A percentile compares a stretch with the other conserved stretches of the same genome.
Conservation (phyloP, 768 basidiomycete genomes). For the Roridomyces roridus region DNA sequence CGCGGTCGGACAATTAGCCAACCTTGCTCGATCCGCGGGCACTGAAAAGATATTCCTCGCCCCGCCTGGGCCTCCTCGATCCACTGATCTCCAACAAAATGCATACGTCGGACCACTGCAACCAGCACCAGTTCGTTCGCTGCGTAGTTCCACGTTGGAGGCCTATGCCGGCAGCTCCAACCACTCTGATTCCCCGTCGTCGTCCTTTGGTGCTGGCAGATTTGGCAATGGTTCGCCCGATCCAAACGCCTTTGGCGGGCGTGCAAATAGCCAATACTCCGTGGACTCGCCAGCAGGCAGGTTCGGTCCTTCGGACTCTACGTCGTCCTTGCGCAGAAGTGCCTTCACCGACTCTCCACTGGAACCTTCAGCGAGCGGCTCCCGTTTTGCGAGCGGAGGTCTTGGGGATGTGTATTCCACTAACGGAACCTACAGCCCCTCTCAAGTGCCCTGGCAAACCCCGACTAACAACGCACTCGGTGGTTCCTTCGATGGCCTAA, state of each 20-base stretch:
- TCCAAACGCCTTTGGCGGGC: constrained; percentile 59
- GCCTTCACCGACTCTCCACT: constrained; percentile 46
- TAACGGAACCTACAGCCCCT: constrained; percentile 39
- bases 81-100: constrained; percentile 53
- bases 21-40: constrained; percentile 46
- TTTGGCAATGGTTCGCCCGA: constrained; percentile 77
- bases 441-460: constrained; percentile 42
- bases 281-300: constrained; percentile 43
- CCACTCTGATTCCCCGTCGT: constrained; percentile 74
- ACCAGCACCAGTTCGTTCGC: constrained; percentile 65
- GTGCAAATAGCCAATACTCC: constrained; percentile 45
- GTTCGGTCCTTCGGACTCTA: constrained; percentile 29
- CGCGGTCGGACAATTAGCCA: constrained; percentile 62
- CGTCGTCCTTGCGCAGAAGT: constrained; percentile 41
- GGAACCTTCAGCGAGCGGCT: constrained; percentile 39
- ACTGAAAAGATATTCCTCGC: constrained; percentile 68
- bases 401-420: constrained; percentile 38
- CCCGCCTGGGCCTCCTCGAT: constrained; percentile 62
- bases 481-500: constrained; percentile 21
- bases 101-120: constrained; percentile 64
- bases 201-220: constrained; percentile 68
- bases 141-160: constrained; percentile 72
- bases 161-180: constrained; percentile 61
- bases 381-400: constrained; percentile 16
- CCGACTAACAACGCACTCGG: constrained; percentile 27